Evolutionary conservation across 768 basidiomycete species (phyloP).

Genomic region (Podaxis rugospora): DNA sequence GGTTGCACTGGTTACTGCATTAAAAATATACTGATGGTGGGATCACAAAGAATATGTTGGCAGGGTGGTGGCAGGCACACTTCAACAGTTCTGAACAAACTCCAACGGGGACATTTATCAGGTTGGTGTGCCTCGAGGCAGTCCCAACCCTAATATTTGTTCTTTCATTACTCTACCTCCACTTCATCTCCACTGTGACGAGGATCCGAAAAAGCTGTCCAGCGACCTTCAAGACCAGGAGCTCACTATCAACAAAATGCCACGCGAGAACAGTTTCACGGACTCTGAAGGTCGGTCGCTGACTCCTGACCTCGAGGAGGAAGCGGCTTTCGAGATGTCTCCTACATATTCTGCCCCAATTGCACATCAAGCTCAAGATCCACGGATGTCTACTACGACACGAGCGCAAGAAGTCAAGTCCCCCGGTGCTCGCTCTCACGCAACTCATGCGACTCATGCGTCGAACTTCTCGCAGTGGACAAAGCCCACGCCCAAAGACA

Average conservation of each 20-base stretch:
- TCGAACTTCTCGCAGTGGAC: conserved; percentile 12
- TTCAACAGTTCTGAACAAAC: background rate
- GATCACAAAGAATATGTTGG: background rate
- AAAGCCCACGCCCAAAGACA: conserved; percentile 37
- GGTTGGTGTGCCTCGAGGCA: background rate
- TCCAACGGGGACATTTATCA: background rate
- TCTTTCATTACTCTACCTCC: background rate
- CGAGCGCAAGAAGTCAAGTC: background rate
- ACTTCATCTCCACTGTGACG: too few relatives aligned
- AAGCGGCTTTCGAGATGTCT: conserved; percentile 14
- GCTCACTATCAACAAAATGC: conserved; percentile 33
- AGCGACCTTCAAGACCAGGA: too few relatives aligned
- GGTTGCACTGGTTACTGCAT: background rate
- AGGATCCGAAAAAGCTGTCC: too few relatives aligned
- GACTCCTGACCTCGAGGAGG: conserved; percentile 59
- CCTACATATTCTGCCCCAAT: background rate
- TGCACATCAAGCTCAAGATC: background rate
- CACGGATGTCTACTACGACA: background rate
- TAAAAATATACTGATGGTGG: background rate
- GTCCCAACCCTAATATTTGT: background rate
- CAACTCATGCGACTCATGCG: background rate
- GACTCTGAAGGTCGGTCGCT: conserved; percentile 64
- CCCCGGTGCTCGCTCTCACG: background rate
- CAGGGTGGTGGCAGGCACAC: background rate
- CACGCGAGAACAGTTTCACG: conserved; percentile 62